Base-by-base conservation (phyloP, 2,329 filamentous ascomycete genomes). In the Neurospora crassa region DNA sequence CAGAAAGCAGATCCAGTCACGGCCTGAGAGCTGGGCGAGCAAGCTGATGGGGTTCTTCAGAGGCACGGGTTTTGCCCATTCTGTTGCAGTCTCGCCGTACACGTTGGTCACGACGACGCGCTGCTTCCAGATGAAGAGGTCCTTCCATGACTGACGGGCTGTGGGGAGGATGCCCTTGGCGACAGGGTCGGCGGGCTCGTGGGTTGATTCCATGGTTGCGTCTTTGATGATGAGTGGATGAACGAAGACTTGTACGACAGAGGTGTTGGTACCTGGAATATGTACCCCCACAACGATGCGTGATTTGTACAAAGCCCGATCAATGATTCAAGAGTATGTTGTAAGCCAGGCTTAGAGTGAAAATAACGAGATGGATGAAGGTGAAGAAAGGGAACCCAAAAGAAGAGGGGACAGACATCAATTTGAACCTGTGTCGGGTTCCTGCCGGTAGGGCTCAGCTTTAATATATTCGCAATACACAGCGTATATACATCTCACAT, bases 1-100 rank as follows among this genome's bases (percentile, higher is more conserved):
- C 53, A 91, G 74, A 81, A 95, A 90, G 82, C 92, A 94, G 18
- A 92, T 77, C 92, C 92, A 95, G 78, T 91, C 89, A 72, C 84
- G 87, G 34, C 83, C 82, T 3, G 84, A 86, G 18, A 96, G 84
- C 80, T 90, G 85, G 40, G 84, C 84, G 73, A 93, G 83, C 40
- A 95, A 84, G 45, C 84, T 88, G 80, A 95, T 82, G 47, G 92
- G 92, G 78, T 95, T 92, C 75, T 85, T 83, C 70, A 93, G 84
- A 16, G 86, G 89, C 67, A 89, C 86, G 0, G 91, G 91, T 24
- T 84, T 79, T 73, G 89, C 87, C 91, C 91, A 93, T 80, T 92
- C 90, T 40, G 87, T 87, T 68, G 83, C 83, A 18, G 87, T 85
- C 79, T 93, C 90, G 71, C 90, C 90, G 76, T 85, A 83, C 40